Conservation (phyloP, 148 eudicot species). For the Nyssa sinensis region DNA sequence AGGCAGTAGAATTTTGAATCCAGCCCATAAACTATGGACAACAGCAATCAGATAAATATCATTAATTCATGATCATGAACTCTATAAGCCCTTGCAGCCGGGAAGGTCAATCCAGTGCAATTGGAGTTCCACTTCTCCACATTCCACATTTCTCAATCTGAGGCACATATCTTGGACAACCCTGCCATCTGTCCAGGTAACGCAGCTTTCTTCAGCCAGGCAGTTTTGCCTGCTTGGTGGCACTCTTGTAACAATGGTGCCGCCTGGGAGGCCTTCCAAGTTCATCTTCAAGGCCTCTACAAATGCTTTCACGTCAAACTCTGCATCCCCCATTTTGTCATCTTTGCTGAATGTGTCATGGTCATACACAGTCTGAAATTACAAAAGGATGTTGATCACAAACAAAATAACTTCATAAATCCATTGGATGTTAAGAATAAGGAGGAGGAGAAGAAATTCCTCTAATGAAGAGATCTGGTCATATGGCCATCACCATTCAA, state of each 20-base stretch:
- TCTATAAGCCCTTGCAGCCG: constrained; percentile 24
- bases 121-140: constrained; percentile 48
- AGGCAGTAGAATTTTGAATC: background rate
- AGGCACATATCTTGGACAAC: constrained; percentile 39
- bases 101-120: constrained; percentile 56
- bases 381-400: background rate
- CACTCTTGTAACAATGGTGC: constrained; percentile 25
- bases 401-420: too few relatives aligned
- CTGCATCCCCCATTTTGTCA: constrained; percentile 50
- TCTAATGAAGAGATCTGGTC: background rate
- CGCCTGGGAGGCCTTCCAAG: constrained; percentile 21
- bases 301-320: constrained; percentile 33
- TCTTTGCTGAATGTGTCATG: constrained; percentile 47
- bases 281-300: constrained; percentile 30
- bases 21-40: background rate
- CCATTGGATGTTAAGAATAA: background rate
- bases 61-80: background rate
- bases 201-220: constrained; percentile 37
- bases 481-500: background rate
- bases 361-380: constrained; percentile 38
- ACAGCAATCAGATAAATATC: background rate
- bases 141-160: constrained; percentile 46
- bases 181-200: constrained; percentile 31
- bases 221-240: constrained; percentile 33
- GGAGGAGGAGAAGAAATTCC: too few relatives aligned